Base-by-base conservation (phyloP, 1,139 yeast species). In the Komagataea norvegica region DNA sequence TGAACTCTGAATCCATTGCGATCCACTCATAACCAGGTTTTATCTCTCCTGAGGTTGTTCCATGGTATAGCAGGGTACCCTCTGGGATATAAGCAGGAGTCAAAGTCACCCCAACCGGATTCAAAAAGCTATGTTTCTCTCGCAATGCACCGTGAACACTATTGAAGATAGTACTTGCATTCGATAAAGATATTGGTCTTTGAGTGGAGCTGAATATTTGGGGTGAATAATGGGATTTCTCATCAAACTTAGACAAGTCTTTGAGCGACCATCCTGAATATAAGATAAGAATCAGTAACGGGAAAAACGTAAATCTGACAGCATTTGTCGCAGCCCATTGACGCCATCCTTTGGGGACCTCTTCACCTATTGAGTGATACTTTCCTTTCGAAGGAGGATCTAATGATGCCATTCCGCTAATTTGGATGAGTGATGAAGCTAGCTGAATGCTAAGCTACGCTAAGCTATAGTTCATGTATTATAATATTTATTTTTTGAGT, bases 1-100 rank as follows among this genome's bases (percentile, higher is more conserved):
- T 70, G 52, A 75, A 74, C 47, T 76, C 81, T 42, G 63, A 67
- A 49, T 74, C 78, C 67, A 75, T 60, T 2, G 81, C 82, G 8
- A 72, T 57, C 81, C 82, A 76, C 50, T 76, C 81, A 24, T 65
- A 65, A 25, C 60, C 53, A 0, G 51, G 46, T 1, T 80, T 79
- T 8, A 73, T 48, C 5, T 49, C 43, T 2, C 61, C 59, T 8
- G 50, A 38, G 3, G 56, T 54, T 8, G 66, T 65, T 0, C 75
- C 60, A 53, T 76, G 81, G 42, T 70, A 77, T 37, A 77, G 48
- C 26, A 70, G 50, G 0, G 80, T 74, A 5, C 78, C 79, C 26
- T 70, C 64, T 0, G 81, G 79, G 14, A 77, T 62, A 34, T 65
- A 66, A 1, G 77, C 81, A 0, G 82, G 79, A 28, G 75, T 65